phyloP scores from a whole-genome alignment of 2,329 filamentous ascomycete species.

The Fusarium lyarnte region DNA sequence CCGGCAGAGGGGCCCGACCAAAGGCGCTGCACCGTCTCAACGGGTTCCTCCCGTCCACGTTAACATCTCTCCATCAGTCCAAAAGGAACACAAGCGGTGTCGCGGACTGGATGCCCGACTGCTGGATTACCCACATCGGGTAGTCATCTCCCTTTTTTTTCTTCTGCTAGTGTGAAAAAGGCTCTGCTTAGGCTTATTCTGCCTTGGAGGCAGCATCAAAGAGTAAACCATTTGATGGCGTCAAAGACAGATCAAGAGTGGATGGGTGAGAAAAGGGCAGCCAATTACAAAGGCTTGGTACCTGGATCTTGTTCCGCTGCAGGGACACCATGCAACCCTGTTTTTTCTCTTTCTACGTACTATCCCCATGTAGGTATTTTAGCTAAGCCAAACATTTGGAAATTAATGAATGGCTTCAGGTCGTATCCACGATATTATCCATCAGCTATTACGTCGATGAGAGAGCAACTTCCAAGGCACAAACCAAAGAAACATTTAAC shows the following conservation, averaged over 20 bases:
- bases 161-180: conserved; percentile 18
- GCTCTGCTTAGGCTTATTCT: conserved; percentile 25
- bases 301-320: conserved; percentile 32
- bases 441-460: conserved; percentile 17
- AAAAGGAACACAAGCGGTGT: conserved; percentile 20
- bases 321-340: conserved; percentile 33
- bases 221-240: conserved; percentile 25
- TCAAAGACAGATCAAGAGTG: conserved; percentile 27
- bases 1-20: conserved; percentile 26
- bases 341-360: neutral
- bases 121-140: conserved; percentile 27
- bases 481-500: conserved; percentile 7
- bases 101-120: conserved; percentile 21
- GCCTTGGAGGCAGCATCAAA: conserved; percentile 6
- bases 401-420: conserved; percentile 20
- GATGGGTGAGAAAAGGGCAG: neutral
- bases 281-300: conserved; percentile 27
- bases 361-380: conserved; percentile 4
- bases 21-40: conserved; percentile 29
- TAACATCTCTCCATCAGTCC: conserved; percentile 22
- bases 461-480: conserved; percentile 29
- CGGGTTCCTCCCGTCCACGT: conserved; percentile 30
- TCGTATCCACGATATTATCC: conserved; percentile 7
- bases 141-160: conserved; percentile 32
- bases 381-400: conserved; percentile 10